Evolutionary conservation across 1,284 basidiomycete genomes (phyloP).

Genomic region (Ceratobasidium sp.): DNA sequence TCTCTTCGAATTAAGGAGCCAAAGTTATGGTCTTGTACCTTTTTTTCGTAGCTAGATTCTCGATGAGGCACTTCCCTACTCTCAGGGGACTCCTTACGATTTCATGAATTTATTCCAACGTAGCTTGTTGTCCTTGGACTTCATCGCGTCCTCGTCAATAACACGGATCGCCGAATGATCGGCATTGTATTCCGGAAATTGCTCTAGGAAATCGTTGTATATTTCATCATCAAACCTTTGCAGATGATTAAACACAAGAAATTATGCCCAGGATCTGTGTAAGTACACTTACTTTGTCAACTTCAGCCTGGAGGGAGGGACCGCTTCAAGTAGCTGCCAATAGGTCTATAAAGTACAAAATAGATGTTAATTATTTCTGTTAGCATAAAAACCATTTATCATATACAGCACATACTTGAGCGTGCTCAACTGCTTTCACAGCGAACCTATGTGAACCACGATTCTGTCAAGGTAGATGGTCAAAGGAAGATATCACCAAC

Average conservation of each 20-base stretch:
- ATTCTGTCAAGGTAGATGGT: conserved; percentile 31
- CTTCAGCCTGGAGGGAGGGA: conserved; percentile 76
- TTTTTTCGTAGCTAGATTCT: conserved; percentile 74
- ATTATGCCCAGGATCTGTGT: not conserved
- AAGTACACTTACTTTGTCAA: conserved; percentile 81
- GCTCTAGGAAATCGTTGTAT: conserved; percentile 73
- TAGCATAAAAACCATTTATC: conserved; percentile 49
- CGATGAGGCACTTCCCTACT: not conserved
- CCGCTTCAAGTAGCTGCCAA: conserved; percentile 91
- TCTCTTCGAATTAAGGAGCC: conserved; percentile 92
- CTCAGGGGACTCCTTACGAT: conserved; percentile 60
- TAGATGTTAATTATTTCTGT: not conserved
- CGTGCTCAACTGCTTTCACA: conserved; percentile 95
- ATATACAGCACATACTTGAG: conserved; percentile 71
- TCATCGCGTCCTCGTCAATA: conserved; percentile 95
- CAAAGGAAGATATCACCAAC: conserved; percentile 57
- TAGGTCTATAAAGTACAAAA: conserved; percentile 73
- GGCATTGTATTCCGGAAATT: conserved; percentile 84
- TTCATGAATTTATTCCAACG: conserved; percentile 92
- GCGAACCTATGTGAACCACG: conserved; percentile 69
- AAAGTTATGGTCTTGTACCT: conserved; percentile 95
- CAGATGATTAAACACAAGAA: conserved; percentile 46
- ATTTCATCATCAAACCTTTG: conserved; percentile 91
- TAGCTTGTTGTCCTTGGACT: conserved; percentile 88
- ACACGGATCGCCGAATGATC: conserved; percentile 69